Base-by-base conservation (phyloP, 768 basidiomycete species). In the Thelephora ganbajun region DNA sequence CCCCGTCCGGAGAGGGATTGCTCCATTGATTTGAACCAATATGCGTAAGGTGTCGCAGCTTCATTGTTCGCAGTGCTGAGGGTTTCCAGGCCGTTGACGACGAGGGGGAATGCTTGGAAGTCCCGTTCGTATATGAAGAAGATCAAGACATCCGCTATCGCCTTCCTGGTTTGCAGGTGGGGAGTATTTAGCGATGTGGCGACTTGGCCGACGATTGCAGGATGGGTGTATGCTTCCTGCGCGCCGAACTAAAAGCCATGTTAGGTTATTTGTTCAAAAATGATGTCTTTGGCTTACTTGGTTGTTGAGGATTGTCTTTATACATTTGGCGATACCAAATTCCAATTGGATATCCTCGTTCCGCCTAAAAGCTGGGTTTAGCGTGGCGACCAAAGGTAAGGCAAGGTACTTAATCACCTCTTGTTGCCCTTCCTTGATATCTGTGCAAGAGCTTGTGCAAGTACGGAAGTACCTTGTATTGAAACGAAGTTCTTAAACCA, bases 11-110 rank as follows among this genome's bases (percentile, higher is more conserved):
- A 73, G 14, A 97, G 70, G 2, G 77, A 77, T 22, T 66, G 65
- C 54, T 90, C 84, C 53, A 94, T 67, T 0, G 80, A 82, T 54
- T 79, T 82, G 59, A 98, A 87, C 93, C 91, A 98, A 56, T 78
- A 91, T 51, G 80, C 80, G 60, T 89, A 98, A 18, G 69, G 69
- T 12, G 69, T 65, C 44, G 74, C 75, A 43, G 74, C 75, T 46
- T 72, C 66, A 46, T 66, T 59, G 53, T 88, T 87, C 4, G 76
- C 65, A 20, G 71, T 60, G 59, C 86, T 90, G 34, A 91, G 73
- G 11, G 71, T 67, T 57, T 86, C 83, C 13, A 97, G 69, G 7
- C 80, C 90, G 35, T 75, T 67, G 7, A 93, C 63, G 44, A 97
- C 89, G 22, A 82, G 69, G 44, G 71, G 68, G 45, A 82, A 72